phyloP scores from a whole-genome alignment of 1,284 basidiomycete genomes.

The Papiliotrema laurentii region DNA sequence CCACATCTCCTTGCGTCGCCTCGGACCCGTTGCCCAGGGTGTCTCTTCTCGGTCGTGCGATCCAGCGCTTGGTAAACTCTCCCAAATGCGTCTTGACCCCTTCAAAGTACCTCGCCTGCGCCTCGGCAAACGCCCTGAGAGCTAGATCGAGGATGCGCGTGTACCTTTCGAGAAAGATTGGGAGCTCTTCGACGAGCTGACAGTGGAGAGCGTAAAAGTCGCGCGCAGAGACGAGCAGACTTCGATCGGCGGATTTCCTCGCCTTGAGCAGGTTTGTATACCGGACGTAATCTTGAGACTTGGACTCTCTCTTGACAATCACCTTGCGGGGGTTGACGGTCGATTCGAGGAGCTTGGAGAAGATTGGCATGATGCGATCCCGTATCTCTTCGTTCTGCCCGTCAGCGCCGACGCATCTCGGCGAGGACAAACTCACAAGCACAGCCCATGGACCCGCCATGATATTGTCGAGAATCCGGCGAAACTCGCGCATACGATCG shows the following conservation, averaged over 20 bases:
- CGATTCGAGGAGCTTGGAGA: slow-evolving; percentile 37
- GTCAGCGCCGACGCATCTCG: not conserved
- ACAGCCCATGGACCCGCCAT: slow-evolving; percentile 30
- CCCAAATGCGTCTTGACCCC: slow-evolving; percentile 20
- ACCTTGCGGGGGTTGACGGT: slow-evolving; percentile 41
- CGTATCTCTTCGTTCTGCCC: slow-evolving; percentile 34
- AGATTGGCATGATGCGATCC: slow-evolving; percentile 37
- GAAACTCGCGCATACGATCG: slow-evolving; percentile 21
- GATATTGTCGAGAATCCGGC: slow-evolving; percentile 34
- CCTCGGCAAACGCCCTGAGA: slow-evolving; percentile 32
- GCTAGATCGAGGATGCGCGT: slow-evolving; percentile 39
- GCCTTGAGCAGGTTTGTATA: slow-evolving; percentile 28
- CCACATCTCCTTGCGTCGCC: not conserved
- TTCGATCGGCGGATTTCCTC: slow-evolving; percentile 28
- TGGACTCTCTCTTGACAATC: slow-evolving; percentile 36
- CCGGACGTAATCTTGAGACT: slow-evolving; percentile 39
- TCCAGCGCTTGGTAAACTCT: slow-evolving; percentile 23
- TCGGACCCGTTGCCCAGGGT: not conserved
- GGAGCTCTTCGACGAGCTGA: slow-evolving; percentile 48
- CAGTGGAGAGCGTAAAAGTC: slow-evolving; percentile 47
- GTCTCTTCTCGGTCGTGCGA: slow-evolving; percentile 5
- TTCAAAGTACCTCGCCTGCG: slow-evolving; percentile 36
- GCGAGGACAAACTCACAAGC: slow-evolving; percentile 32
- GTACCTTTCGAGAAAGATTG: slow-evolving; percentile 43
- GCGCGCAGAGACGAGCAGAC: slow-evolving; percentile 33